phyloP scores from a whole-genome alignment of 2,329 filamentous ascomycete species.

The Fusarium gaditjirri region DNA sequence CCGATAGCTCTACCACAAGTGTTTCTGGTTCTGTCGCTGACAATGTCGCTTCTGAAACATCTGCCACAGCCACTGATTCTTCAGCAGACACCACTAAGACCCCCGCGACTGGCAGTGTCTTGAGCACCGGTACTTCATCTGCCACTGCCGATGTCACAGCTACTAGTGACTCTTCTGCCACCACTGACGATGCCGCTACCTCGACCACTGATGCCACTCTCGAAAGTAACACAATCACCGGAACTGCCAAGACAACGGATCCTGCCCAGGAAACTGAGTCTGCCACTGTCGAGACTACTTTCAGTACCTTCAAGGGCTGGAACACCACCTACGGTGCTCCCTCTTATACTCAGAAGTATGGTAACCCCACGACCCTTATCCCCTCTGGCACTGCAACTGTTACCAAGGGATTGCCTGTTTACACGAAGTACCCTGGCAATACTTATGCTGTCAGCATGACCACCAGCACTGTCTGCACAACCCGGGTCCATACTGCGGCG shows the following conservation, averaged over 20 bases:
- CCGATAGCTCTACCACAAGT: conserved; percentile 33
- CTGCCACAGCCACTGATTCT: neutral
- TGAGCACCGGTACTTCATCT: neutral
- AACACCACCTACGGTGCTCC: conserved; percentile 24
- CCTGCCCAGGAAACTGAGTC: conserved; percentile 4
- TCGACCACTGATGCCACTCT: neutral
- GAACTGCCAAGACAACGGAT: neutral
- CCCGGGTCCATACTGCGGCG: conserved; percentile 56
- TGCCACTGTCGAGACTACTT: conserved; percentile 14
- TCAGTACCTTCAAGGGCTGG: conserved; percentile 31
- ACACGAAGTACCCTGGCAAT: conserved; percentile 17
- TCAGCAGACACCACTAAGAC: neutral
- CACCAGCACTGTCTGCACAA: conserved; percentile 54
- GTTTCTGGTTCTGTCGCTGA: conserved; percentile 12
- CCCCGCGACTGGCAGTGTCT: neutral
- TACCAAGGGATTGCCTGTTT: conserved; percentile 12
- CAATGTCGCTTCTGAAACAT: neutral
- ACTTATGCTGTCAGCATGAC: conserved; percentile 27
- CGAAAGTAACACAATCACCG: neutral
- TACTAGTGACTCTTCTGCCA: neutral
- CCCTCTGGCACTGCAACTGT: neutral
- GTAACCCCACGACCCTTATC: conserved; percentile 8
- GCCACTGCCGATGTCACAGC: neutral
- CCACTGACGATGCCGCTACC: neutral
- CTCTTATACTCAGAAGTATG: conserved; percentile 13